Evolutionary conservation across 139 green algal genomes (phyloP), one percentile per base, ranked within the genome.

Genomic region (Volvox africanus): DNA sequence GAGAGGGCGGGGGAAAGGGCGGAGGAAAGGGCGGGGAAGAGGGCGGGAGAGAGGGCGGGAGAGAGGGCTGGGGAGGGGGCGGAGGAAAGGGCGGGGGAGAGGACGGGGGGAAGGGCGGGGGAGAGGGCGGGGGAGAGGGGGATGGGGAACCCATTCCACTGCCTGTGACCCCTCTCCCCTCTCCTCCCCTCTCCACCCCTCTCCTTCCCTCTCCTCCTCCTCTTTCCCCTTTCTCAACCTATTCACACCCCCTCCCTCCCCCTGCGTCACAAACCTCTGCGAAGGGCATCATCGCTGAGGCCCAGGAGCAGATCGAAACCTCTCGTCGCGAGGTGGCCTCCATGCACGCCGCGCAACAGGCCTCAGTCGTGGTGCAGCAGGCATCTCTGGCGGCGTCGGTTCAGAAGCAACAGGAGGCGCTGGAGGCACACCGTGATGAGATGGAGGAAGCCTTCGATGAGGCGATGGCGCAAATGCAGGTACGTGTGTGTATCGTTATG

Each of bases 341-440:
- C 37, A 67, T 68, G 78, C 78, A 67, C 36, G 37, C 36, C 37
- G 78, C 36, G 36, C 30, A 68, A 24, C 78, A 68, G 35, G 78
- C 78, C 6, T 16, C 36, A 1, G 37, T 68, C 12, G 78, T 67
- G 78, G 78, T 67, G 11, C 37, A 65, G 37, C 36, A 84, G 17
- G 36, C 78, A 11, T 37, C 36, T 24, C 36, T 84, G 78, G 78
- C 78, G 18, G 36, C 78, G 20, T 33, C 18, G 11, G 75, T 81
- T 28, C 75, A 81, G 75, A 81, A 81, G 75, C 75, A 81, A 30
- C 30, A 67, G 80, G 55, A 50, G 82, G 82, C 82, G 65, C 65
- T 79, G 82, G 32, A 61, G 81, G 61, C 30, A n/a, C 81, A 77
- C 55, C 55, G 67, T 28, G 67, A 37, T 19, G 83, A 82, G 37